Evolutionary conservation across 345 rosid species (phyloP), one percentile per base, ranked within the genome.

Genomic region (Cardiospermum halicacabum): DNA sequence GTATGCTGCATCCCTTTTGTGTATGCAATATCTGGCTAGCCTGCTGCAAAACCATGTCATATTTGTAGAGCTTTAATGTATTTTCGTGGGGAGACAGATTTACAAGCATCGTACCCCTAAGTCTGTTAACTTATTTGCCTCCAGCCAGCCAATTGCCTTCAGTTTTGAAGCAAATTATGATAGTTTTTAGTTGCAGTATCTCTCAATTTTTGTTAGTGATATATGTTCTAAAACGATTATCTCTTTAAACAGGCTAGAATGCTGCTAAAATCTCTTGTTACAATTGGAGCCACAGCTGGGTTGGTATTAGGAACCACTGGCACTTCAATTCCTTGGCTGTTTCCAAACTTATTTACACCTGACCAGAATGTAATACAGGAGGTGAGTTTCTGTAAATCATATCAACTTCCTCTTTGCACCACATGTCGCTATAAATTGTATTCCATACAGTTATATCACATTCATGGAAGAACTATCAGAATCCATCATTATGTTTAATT

Each of bases 201-300:
- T 32, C 9, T 34, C 1, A 11, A 7, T 24, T 18, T 21, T 49
- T 66, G 18, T 56, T 45, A 25, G 43, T 50, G 63, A 30, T 36
- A 27, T 21, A 15, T 40, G 16, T 62, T 53, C 54, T 63, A 18
- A 78, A 64, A 24, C 18, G 25, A 49, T 53, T 71, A 56, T 68
- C n/a, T 30, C 43, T 24, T 71, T n/a, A 64, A 75, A 69, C 77
- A 92, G 96, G 92, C 95, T 43, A 82, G 88, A 69, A 77, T 67
- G 86, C 81, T 93, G 74, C 75, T 88, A 36, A 90, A 88, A 72
- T 93, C 98, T 11, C 92, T 90, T 19, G 62, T 85, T 60, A 72
- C 82, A 30, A 88, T 85, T 50, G 96, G 90, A 25, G 81, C 86
- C 30, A 77, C 83, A 6, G 69, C 80, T 54, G 94, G 98, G 61